phyloP scores from a whole-genome alignment of 139 green algal species.

The Nannochloris sp. region DNA sequence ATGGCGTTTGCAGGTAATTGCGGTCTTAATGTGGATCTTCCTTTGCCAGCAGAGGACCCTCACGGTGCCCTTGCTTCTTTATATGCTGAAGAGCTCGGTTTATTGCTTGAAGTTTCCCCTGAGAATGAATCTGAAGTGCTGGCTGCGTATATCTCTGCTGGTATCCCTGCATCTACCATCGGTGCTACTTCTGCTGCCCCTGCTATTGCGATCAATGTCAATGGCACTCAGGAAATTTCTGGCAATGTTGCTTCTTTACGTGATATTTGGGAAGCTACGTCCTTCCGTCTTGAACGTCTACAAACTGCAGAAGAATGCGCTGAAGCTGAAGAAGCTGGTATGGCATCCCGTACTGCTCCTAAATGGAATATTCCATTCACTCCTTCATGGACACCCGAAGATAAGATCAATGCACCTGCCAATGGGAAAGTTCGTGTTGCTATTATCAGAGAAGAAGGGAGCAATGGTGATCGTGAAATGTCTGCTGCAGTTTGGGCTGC shows the following conservation, averaged over 20 bases:
- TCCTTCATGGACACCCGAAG: conserved; percentile 56
- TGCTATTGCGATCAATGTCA: conserved; percentile 53
- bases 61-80: conserved; percentile 52
- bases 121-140: conserved; percentile 48
- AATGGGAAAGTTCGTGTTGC: conserved; percentile 60
- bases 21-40: conserved; percentile 38
- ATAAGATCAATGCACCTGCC: background rate
- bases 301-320: conserved; percentile 77
- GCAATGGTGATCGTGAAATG: conserved; percentile 98
- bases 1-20: conserved; percentile 91
- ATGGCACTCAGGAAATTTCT: conserved; percentile 25
- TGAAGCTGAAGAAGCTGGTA: conserved; percentile 58
- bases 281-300: conserved; percentile 86
- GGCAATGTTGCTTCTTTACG: conserved; percentile 54
- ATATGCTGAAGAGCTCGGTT: conserved; percentile 94
- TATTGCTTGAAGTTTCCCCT: conserved; percentile 84
- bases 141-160: conserved; percentile 54
- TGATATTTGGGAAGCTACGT: conserved; percentile 90
- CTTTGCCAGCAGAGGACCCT: conserved; percentile 4
- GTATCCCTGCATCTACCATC: conserved; percentile 58
- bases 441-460: conserved; percentile 93
- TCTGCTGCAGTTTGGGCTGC: conserved; percentile 70
- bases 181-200: conserved; percentile 34
- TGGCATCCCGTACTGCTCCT: conserved; percentile 46
- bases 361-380: conserved; percentile 79